Base-by-base conservation (phyloP, 78 protist species). In the Reticulomyxa filosa region DNA sequence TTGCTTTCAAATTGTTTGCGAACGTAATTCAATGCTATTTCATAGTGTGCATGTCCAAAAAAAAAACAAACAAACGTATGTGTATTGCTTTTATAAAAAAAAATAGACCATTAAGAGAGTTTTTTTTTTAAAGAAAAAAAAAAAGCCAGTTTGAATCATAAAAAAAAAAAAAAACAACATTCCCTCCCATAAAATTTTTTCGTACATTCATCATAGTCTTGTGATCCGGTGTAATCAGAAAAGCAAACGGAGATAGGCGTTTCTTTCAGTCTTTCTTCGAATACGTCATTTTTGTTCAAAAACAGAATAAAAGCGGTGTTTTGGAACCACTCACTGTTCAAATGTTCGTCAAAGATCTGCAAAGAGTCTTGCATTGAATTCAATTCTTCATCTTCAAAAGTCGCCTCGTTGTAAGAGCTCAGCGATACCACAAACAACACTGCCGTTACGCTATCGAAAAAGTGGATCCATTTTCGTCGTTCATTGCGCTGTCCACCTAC, bases 381-480 rank as follows among this genome's bases (percentile, higher is more conserved):
- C 10, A 55, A 29, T 8, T 55, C 59, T 10, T 22, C 8, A 10
- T 55, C 39, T 55, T 55, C 59, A 8, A 8, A 33, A 33, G 30
- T 29, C 26, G 26, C 26, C 30, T 33, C 10, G 11, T 55, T 55
- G 11, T 55, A 55, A 8, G 39, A 29, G 34, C 11, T 33, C 39
- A 55, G 59, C 11, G 59, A 55, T 8, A 55, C 13, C 10, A 55
- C 59, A 22, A 55, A 55, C 59, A 55, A 10, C 34, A 55, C 59
- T 10, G 39, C 26, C 26, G 26, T 33, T 32, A 29, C 26, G 39
- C 39, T 20, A 10, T 55, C 10, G 11, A 55, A 55, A 11, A 55
- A 55, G 26, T 29, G 59, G 59, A 55, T 55, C 59, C 59, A 55
- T 55, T 55, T 55, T 55, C 59, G 10, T 8, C 59, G 10, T 8